Base-by-base conservation (phyloP, 139 green algal genomes). In the Desmodesmus armatus region DNA sequence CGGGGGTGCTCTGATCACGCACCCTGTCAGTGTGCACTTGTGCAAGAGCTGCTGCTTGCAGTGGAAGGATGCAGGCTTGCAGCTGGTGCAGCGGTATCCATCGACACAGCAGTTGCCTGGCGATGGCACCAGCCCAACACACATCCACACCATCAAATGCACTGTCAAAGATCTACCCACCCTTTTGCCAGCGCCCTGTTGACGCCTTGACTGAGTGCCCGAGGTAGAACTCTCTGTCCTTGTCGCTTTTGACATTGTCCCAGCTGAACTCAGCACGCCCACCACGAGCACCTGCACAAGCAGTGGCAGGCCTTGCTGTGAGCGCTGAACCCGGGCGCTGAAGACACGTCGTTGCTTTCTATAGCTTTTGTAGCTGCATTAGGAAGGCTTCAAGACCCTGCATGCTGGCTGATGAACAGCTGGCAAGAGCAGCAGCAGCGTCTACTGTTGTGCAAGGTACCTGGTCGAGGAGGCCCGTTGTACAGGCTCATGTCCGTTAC, bases 171-270 rank as follows among this genome's bases (percentile, higher is more conserved):
- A 62, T 5, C 39, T 31, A 33, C 31, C 5, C 13, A 82, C 89
- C 89, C 83, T 96, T 95, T 49, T 93, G 89, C 93, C 93, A 96
- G 35, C 93, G 83, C 0, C 93, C 94, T 33, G 90, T 89, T 3
- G 90, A 47, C 0, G 93, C 94, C 80, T 97, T 97, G 2, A 97
- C 92, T 21, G 79, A 91, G 75, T 96, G 92, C 0, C 94, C 94
- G 5, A 97, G 73, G 81, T 95, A 97, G 44, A 92, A 97, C 41
- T 97, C 93, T 3, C 93, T 47, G 58, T 95, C 89, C 66, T 94
- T 90, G 73, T 96, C 90, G 3, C 49, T 62, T 60, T 94, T 95
- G 2, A 96, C 92, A 66, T 85, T 85, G 0, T 96, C 93, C 94
- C 94, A 97, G 31, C 78, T 90, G 79, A 97, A 97, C 67, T 95